A percentile compares a stretch with the other conserved stretches of the same genome.
phyloP scores from a whole-genome alignment of 1,139 yeast species.

The Blastobotrys proliferans region DNA sequence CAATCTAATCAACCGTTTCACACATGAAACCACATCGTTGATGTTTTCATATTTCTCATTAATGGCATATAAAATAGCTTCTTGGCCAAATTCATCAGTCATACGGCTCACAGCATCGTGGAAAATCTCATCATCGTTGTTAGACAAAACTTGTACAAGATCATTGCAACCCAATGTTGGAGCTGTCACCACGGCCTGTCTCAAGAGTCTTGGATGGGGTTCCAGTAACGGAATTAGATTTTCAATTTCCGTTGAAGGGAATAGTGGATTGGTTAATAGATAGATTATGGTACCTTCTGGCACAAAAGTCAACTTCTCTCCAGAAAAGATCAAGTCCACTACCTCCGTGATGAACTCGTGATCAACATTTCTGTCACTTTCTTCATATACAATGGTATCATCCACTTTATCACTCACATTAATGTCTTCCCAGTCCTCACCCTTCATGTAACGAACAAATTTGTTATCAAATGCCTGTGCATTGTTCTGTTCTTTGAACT shows the following conservation, averaged over 20 bases:
- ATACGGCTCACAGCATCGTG: conserved; percentile 65
- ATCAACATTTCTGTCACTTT: conserved; percentile 65
- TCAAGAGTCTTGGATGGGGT: conserved; percentile 56
- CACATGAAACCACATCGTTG: conserved; percentile 38
- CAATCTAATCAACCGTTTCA: conserved; percentile 39
- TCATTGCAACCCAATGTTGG: conserved; percentile 64
- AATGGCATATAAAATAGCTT: conserved; percentile 29
- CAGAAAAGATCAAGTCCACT: conserved; percentile 42
- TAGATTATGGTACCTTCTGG: conserved; percentile 67
- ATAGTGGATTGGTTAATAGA: conserved; percentile 79
- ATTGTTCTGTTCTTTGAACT: conserved; percentile 25
- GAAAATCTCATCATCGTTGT: conserved; percentile 54
- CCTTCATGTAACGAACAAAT: conserved; percentile 29
- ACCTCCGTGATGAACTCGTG: conserved; percentile 50
- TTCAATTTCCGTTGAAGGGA: conserved; percentile 56
- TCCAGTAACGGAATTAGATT: conserved; percentile 47
- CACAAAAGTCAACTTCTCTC: conserved; percentile 28
- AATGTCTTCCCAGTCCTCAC: conserved; percentile 26
- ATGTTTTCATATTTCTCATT: conserved; percentile 17
- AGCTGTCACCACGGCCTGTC: conserved; percentile 79
- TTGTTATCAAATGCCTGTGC: conserved; percentile 25
- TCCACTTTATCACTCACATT: conserved; percentile 16
- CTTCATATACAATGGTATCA: conserved; percentile 47
- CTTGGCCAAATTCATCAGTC: conserved; percentile 49
- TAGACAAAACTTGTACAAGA: conserved; percentile 52